Base-by-base conservation (phyloP, 2,329 filamentous ascomycete species). In the Phaeosphaeriaceae sp. region DNA sequence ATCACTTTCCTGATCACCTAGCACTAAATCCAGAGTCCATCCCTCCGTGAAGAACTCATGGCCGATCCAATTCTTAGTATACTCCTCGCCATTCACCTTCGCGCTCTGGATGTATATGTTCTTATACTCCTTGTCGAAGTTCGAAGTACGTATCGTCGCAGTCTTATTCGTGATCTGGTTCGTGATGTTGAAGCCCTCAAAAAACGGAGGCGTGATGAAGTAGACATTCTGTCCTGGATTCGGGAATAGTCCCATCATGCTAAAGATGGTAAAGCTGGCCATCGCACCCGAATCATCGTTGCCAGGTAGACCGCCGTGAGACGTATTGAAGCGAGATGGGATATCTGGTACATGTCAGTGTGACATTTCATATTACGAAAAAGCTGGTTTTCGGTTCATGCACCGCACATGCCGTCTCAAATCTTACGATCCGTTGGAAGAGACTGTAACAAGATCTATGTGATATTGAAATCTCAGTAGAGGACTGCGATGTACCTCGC, bases 201-300 rank as follows among this genome's bases (percentile, higher is more conserved):
- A 83, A 67, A 81, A 83, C 0, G 81, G 81, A 10, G 81, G 78
- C 8, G 74, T 80, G 57, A 83, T 81, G 52, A 83, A 75, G 54
- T 82, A 83, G 15, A 83, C 79, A 58, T 82, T 77, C 52, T 83
- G 80, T 0, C 81, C 81, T 1, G 81, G 79, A 48, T 81, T 82
- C 0, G 81, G 81, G 49, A 82, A 82, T 2, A 81, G 65, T 0
- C 81, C 81, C 44, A 82, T 73, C 75, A 81, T 81, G 10, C 75
- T 71, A 58, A 82, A 75, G 5, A 80, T 73, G 1, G 76, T 72
- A 60, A 83, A 83, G 3, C 77, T 76, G 0, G 79, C 81, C 80
- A 82, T 82, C 5, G 81, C 79, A 19, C 81, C 81, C 0, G 70
- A 74, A 54, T 83, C 81, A 59, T 83, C 81, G 58, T 83, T 83